Base-by-base conservation (phyloP, 139 green algal genomes). In the Chlorella sp. region DNA sequence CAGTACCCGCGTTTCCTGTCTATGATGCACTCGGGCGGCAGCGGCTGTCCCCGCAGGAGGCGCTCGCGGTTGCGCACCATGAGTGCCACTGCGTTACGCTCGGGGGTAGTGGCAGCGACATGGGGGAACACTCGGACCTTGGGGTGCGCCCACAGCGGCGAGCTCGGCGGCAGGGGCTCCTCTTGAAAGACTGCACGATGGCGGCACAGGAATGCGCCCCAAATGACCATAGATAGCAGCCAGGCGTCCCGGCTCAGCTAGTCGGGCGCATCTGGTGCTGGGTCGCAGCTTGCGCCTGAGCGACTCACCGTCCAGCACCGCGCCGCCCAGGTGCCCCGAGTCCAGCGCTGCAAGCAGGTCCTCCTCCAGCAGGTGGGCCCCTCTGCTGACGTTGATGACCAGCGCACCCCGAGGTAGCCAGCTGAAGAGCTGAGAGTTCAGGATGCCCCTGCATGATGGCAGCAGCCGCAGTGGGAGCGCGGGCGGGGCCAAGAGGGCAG, bases 121-220 rank as follows among this genome's bases (percentile, higher is more conserved):
- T 92, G 87, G 33, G 87, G 85, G 23, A 86, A 88, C 31, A 92
- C 82, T 21, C 81, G 51, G 7, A 92, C 73, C 19, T 45, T 45
- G 7, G 80, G 80, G 66, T 91, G 83, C 5, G 9, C 31, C 87
- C 87, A 92, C 65, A 92, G 81, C 31, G 62, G 64, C 15, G 73
- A 86, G 8, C 69, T 68, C 4, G 42, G 8, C 11, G 87, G 83
- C 64, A 92, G 77, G n/a, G 87, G 87, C 83, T 92, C 86, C 43
- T 70, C 23, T 14, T 74, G 60, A 74, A 84, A 84, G n/a, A n/a
- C n/a, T n/a, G n/a, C n/a, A n/a, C n/a, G n/a, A n/a, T n/a, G n/a
- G 60, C 60, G n/a, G 60, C n/a, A 23, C 36, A 3, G 33, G 19
- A 2, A 3, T 46, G 9, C 35, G 53, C 53, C n/a, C 19, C 53